Evolutionary conservation across 2,329 filamentous ascomycete genomes (phyloP).

Genomic region (Chrysoporthe cubensis): DNA sequence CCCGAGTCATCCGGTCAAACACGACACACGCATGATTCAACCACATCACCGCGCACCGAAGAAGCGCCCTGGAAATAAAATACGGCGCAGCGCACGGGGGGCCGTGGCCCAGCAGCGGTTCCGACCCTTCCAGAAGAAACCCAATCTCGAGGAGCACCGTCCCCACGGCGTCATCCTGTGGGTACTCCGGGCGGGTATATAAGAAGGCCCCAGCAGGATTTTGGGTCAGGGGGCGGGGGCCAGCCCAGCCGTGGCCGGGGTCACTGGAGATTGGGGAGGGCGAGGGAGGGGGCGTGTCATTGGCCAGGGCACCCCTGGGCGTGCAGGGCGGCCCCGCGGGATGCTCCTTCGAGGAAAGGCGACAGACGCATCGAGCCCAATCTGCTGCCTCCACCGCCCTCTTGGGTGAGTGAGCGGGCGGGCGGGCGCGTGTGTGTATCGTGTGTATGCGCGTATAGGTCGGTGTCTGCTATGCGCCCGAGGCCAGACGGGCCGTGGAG

Average conservation of each 20-base stretch:
- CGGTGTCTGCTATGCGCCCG: background rate
- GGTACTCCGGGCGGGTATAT: no score
- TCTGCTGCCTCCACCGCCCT: background rate
- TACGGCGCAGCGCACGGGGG: no score
- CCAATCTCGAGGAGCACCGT: background rate
- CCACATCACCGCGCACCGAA: no score
- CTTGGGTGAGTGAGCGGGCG: no score
- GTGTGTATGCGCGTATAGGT: background rate
- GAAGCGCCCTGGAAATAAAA: no score
- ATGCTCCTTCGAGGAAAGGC: constrained; percentile 14
- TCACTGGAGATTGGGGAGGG: constrained; percentile 23
- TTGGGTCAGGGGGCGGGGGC: constrained; percentile 26
- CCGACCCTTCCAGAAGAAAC: background rate
- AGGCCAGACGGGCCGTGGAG: background rate
- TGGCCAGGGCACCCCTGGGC: constrained; percentile 14
- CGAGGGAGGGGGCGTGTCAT: background rate
- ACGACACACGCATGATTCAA: no score
- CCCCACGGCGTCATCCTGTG: background rate
- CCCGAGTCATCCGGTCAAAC: background rate
- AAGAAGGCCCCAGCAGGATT: background rate
- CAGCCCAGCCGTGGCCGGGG: constrained; percentile 6
- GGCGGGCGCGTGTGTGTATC: background rate
- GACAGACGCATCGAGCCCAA: background rate
- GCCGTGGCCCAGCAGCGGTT: background rate
- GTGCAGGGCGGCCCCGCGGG: constrained; percentile 8